Conservation (phyloP, 2,329 filamentous ascomycete species). For the Huntiella savannae region DNA sequence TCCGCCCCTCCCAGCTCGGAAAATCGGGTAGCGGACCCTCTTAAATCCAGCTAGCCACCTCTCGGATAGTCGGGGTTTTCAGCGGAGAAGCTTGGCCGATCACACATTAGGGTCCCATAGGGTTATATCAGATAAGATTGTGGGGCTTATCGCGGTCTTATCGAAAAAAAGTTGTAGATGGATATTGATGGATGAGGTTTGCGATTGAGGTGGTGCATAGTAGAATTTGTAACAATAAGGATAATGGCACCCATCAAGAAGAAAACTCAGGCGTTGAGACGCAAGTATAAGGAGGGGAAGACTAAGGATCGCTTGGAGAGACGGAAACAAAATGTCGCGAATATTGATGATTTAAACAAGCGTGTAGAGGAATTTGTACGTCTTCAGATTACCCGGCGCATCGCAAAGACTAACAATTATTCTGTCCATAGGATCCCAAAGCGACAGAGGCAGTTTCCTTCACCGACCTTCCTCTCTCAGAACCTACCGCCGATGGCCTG, state of each 20-base stretch:
- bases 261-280: constrained; percentile 5
- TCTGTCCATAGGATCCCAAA: constrained; percentile 36
- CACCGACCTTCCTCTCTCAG: constrained; percentile 67
- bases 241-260: constrained; percentile 8
- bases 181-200: neutral
- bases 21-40: no score
- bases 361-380: constrained; percentile 23
- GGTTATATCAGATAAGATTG: constrained; percentile 3
- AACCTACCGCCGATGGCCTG: constrained; percentile 59
- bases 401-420: neutral
- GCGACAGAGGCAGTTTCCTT: constrained; percentile 46
- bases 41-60: neutral
- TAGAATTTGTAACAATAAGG: neutral
- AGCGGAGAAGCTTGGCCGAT: no score
- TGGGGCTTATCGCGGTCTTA: constrained; percentile 10
- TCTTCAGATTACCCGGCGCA: constrained; percentile 3
- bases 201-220: neutral
- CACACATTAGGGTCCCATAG: no score
- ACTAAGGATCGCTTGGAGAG: constrained; percentile 13
- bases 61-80: neutral
- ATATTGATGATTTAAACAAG: constrained; percentile 22
- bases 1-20: no score
- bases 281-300: constrained; percentile 11
- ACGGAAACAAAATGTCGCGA: constrained; percentile 23
- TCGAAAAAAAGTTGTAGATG: constrained; percentile 7